Evolutionary conservation across 2,329 filamentous ascomycete species (phyloP).

Genomic region (Nemania sp.): DNA sequence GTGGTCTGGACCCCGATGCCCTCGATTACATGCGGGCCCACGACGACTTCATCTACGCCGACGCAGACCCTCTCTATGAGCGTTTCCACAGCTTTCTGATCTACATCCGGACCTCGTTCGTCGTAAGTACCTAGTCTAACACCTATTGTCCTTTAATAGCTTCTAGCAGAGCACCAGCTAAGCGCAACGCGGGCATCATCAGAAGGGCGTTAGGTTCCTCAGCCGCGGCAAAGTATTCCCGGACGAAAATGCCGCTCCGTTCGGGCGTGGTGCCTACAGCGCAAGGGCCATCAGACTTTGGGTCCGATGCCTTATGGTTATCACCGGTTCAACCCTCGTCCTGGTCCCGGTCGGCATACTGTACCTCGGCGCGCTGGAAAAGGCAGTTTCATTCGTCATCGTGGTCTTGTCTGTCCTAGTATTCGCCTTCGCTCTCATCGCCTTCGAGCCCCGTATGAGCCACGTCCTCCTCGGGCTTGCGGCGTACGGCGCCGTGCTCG

Average conservation of each 20-base stretch:
- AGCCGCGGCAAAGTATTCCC: background rate
- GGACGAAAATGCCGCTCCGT: background rate
- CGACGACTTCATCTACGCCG: slow-evolving; percentile 16
- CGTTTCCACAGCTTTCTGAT: background rate
- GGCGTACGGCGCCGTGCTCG: slow-evolving; percentile 13
- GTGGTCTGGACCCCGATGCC: slow-evolving; percentile 6
- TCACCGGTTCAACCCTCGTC: background rate
- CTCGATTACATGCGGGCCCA: slow-evolving; percentile 15
- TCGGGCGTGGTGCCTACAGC: background rate
- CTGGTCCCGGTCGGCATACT: slow-evolving; percentile 11
- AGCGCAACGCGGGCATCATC: background rate
- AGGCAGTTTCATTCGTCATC: background rate
- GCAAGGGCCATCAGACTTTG: background rate
- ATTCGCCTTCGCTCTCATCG: slow-evolving; percentile 4
- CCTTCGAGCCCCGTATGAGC: slow-evolving; percentile 5
- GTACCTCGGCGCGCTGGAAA: background rate
- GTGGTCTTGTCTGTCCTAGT: background rate
- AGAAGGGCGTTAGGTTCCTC: slow-evolving; percentile 2
- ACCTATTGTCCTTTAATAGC: background rate
- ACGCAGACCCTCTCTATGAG: slow-evolving; percentile 12
- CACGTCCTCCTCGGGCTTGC: slow-evolving; percentile 7
- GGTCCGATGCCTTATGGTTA: background rate
- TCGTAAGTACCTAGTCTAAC: background rate
- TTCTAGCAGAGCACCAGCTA: background rate
- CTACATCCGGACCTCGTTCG: background rate